Conservation (phyloP, 257 asterid genomes). For the Fraxinus anomala region DNA sequence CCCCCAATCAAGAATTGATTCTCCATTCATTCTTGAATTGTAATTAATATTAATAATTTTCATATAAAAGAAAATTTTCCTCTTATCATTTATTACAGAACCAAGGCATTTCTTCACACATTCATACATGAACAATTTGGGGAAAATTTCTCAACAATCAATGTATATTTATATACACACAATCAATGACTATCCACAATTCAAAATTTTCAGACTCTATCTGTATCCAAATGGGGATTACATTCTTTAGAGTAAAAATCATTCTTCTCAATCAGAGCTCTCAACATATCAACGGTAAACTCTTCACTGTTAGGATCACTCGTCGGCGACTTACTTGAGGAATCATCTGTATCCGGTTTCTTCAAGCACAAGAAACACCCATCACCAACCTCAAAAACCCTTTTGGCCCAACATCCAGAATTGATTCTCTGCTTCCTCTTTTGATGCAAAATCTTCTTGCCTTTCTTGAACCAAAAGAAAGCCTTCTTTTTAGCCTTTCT, state of each 20-base stretch:
- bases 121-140: background rate
- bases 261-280: conserved; percentile 72
- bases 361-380: conserved; percentile 51
- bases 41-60: background rate
- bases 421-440: conserved; percentile 45
- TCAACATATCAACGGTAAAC: conserved; percentile 63
- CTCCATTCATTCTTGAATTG: background rate
- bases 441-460: conserved; percentile 36
- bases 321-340: conserved; percentile 70
- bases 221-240: conserved; percentile 64
- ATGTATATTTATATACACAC: background rate
- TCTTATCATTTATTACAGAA: background rate
- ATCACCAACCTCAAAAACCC: conserved; percentile 27
- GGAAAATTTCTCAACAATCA: background rate
- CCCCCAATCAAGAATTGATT: background rate
- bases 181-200: background rate
- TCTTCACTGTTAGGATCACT: conserved; percentile 85
- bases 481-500: conserved; percentile 38
- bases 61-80: background rate
- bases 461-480: conserved; percentile 53
- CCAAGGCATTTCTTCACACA: background rate
- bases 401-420: conserved; percentile 39
- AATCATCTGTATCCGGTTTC: conserved; percentile 54
- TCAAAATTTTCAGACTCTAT: background rate
- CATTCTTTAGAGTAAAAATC: conserved; percentile 76